Base-by-base conservation (phyloP, 768 basidiomycete genomes). In the Pleurotus tuoliensis region DNA sequence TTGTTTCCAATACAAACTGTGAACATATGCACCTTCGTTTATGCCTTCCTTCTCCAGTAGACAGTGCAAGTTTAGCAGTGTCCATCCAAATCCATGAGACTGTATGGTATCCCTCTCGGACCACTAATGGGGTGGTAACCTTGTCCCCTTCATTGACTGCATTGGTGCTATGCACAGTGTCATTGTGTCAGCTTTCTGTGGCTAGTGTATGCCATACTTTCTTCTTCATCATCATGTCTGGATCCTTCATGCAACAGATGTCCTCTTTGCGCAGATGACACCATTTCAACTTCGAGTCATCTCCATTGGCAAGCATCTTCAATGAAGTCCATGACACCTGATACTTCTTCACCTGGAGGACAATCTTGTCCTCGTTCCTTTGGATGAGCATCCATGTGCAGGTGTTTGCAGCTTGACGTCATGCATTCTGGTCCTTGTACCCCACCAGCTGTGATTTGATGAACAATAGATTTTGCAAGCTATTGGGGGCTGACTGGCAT, bases 61-160 rank as follows among this genome's bases (percentile, higher is more conserved):
- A 7, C 38, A 5, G 27, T 9, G 5, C 27, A 30, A 30, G 5
- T 6, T 30, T 6, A 30, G 27, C 27, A 30, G 50, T 5, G 22
- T 40, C 25, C 15, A 20, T 34, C 50, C 50, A 52, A 12, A 52
- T 52, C 50, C 50, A 52, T 4, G 50, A 52, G 8, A 52, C 5
- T 3, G 22, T 18, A 47, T 3, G 24, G 13, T 25, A 25, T 13
- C 18, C n/a, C 24, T 25, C 46, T 25, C 18, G n/a, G 6, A 20
- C 46, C 13, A 47, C 46, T 3, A 47, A 7, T 22, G 18, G 46
- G n/a, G 25, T 5, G 24, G 13, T 12, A 7, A 25, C n/a, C 46
- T 25, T 20, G n/a, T 20, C 46, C 7, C 15, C 50, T 13, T 52
- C 34, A 16, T n/a, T n/a, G n/a, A n/a, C n/a, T n/a, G n/a, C n/a